Conservation (phyloP, 2,329 filamentous ascomycete species). For the Aspergillus tanneri region DNA sequence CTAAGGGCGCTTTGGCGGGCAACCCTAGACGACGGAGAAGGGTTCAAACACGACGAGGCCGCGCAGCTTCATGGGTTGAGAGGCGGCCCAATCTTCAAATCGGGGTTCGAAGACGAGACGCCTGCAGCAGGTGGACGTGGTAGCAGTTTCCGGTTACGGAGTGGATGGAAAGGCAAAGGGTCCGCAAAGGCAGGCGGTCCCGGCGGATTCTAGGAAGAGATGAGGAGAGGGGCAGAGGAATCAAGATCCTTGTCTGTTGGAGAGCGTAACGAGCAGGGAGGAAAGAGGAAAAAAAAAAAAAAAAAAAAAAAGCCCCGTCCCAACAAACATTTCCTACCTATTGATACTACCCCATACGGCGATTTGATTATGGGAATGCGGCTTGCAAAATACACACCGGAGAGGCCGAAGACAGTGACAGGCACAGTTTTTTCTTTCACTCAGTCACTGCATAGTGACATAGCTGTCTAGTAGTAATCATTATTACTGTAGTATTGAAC, state of each 20-base stretch:
- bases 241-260: not conserved
- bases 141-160: slow-evolving; percentile 24
- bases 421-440: too few species aligned
- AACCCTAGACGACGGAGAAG: slow-evolving; percentile 76
- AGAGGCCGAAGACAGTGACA: not conserved
- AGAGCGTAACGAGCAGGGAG: not conserved
- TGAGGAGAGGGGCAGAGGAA: not conserved
- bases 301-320: not conserved
- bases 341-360: not conserved
- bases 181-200: slow-evolving; percentile 13
- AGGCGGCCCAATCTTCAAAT: slow-evolving; percentile 27
- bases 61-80: slow-evolving; percentile 28
- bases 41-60: slow-evolving; percentile 51
- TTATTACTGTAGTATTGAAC: not conserved
- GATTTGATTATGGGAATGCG: too few species aligned
- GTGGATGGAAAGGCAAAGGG: slow-evolving; percentile 28
- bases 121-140: slow-evolving; percentile 24
- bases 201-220: slow-evolving; percentile 9
- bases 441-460: not conserved
- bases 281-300: not conserved
- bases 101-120: slow-evolving; percentile 34
- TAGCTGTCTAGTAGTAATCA: not conserved
- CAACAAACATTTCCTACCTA: not conserved
- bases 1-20: slow-evolving; percentile 68
- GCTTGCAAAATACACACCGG: not conserved